Conservation (phyloP, 495 filamentous ascomycete genomes). For the Podospora bellae-mahoneyi region DNA sequence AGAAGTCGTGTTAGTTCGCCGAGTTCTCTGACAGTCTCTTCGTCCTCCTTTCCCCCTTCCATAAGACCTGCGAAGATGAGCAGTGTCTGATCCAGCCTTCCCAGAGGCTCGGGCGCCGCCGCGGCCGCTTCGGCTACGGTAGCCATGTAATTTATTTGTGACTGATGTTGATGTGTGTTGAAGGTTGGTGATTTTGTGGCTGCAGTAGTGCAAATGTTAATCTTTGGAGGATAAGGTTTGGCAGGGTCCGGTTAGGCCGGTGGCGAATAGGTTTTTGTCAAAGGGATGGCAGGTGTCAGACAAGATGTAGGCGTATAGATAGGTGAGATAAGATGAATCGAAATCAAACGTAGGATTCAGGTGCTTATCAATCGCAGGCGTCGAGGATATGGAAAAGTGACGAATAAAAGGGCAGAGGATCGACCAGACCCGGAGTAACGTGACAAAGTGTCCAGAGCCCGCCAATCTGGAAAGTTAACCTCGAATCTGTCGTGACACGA, state of each 20-base stretch:
- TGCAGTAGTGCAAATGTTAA: neutral
- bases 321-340: neutral
- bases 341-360: neutral
- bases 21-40: conserved; percentile 49
- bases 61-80: conserved; percentile 53
- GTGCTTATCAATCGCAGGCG: neutral
- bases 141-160: conserved; percentile 19
- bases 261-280: neutral
- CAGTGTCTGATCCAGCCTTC: conserved; percentile 45
- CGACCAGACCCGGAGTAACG: neutral
- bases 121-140: conserved; percentile 11
- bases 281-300: neutral
- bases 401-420: neutral
- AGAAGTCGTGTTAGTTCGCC: conserved; percentile 50
- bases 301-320: neutral
- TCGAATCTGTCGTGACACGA: neutral
- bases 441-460: neutral
- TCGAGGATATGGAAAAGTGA: neutral
- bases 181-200: neutral
- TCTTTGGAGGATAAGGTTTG: neutral
- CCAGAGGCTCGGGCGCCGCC: conserved; percentile 17
- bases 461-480: neutral
- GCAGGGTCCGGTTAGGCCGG: neutral
- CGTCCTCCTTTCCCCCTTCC: conserved; percentile 55
- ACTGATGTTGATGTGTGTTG: neutral